Evolutionary conservation across 2,329 filamentous ascomycete species (phyloP).

Genomic region (Tolypocladium tundrense): DNA sequence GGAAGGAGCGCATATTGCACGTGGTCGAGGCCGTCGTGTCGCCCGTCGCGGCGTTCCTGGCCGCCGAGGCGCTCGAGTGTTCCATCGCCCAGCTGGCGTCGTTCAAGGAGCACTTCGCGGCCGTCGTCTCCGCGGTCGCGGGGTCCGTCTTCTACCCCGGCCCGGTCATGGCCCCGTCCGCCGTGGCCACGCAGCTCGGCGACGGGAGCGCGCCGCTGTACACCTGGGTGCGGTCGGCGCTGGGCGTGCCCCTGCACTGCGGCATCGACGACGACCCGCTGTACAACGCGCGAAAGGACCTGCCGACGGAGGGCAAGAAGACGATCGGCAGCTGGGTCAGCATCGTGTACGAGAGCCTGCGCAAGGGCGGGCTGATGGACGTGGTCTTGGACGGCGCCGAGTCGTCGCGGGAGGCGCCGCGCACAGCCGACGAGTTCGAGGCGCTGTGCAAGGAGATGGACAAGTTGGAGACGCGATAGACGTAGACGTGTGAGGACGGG

Average conservation of each 20-base stretch:
- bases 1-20: constrained; percentile 16
- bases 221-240: constrained; percentile 15
- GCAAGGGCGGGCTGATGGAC: constrained; percentile 13
- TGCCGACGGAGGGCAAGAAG: constrained; percentile 14
- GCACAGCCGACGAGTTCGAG: constrained; percentile 12
- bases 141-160: constrained; percentile 16
- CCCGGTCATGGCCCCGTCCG: constrained; percentile 8
- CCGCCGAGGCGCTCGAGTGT: constrained; percentile 9
- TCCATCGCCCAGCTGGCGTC: constrained; percentile 12
- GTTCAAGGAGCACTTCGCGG: constrained; percentile 11
- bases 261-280: constrained; percentile 21
- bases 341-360: constrained; percentile 11
- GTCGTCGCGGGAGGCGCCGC: constrained; percentile 7
- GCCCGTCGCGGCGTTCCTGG: constrained; percentile 16
- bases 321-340: constrained; percentile 10
- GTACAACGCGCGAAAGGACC: constrained; percentile 11
- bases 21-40: constrained; percentile 16
- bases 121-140: constrained; percentile 9
- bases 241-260: constrained; percentile 17
- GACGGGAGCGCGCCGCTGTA: constrained; percentile 19
- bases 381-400: constrained; percentile 15
- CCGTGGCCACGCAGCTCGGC: constrained; percentile 17
- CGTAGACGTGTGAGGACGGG: not conserved
- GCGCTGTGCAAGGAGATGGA: constrained; percentile 10
- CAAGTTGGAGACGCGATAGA: not conserved